Percentiles rank a stretch among this genome's conserved stretches.
Conservation (phyloP, 257 asterid species). For the Anisodus tanguticus region DNA sequence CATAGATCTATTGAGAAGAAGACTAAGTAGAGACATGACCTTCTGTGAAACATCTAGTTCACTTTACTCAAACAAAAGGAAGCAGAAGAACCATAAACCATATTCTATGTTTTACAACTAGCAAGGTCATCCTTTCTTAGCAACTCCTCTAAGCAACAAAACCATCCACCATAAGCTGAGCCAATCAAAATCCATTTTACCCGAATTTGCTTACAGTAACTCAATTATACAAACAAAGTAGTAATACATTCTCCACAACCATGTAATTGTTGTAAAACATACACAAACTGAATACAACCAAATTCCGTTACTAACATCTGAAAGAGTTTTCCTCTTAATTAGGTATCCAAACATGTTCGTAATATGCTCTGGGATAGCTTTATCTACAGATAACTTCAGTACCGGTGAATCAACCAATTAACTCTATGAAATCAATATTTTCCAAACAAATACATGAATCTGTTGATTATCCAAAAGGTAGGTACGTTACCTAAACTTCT, state of each 20-base stretch:
- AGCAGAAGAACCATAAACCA: neutral
- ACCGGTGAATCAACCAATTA: conserved; percentile 1
- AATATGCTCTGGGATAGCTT: neutral
- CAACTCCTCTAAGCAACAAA: conserved; percentile 17
- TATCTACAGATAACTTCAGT: conserved; percentile 8
- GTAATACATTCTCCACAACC: neutral
- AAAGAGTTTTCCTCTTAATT: neutral
- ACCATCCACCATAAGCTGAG: neutral
- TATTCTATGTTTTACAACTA: neutral
- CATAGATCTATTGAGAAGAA: neutral
- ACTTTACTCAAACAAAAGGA: conserved; percentile 4
- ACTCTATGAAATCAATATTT: neutral
- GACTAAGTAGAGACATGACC: neutral
- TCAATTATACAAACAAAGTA: conserved; percentile 3
- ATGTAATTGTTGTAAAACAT: conserved; percentile 11
- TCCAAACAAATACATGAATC: conserved; percentile 14
- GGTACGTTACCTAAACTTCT: neutral
- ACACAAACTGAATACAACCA: neutral
- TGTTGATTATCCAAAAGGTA: neutral
- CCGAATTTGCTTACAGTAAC: neutral
- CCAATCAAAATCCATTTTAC: conserved; percentile 9
- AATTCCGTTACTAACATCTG: neutral
- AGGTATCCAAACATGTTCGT: neutral
- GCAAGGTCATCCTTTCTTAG: neutral
- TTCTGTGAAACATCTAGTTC: neutral